Percentiles rank a stretch among this genome's conserved stretches.
These are phyloP conservation scores for Orbilia brochopaga DNA, from an alignment of 2,329 filamentous ascomycete species.

Conservation along the genomic window DNA sequence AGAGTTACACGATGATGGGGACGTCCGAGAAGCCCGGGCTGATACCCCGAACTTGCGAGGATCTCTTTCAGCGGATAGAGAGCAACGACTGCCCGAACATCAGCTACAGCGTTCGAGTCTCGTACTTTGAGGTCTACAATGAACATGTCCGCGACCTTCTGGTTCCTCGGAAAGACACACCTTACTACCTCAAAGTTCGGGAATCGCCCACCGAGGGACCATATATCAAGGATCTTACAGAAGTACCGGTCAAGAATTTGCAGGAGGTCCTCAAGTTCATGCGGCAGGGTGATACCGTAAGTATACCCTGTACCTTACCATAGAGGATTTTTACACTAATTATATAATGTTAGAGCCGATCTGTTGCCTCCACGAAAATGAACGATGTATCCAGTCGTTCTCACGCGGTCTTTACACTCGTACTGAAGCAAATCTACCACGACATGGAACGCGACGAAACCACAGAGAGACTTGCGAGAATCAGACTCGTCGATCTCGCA, in stretches of 20 bases:
- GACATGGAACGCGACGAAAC: constrained; percentile 97
- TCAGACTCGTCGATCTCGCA: constrained; percentile 91
- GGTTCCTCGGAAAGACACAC: constrained; percentile 76
- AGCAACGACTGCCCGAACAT: constrained; percentile 84
- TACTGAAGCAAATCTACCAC: constrained; percentile 97
- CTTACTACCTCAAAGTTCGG: constrained; percentile 94
- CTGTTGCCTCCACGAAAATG: constrained; percentile 95
- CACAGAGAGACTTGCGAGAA: constrained; percentile 90
- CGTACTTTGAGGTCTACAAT: constrained; percentile 99
- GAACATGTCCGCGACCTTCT: constrained; percentile 96
- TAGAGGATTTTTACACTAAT: background rate
- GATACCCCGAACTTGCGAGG: constrained; percentile 93
- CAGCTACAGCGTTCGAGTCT: constrained; percentile 95
- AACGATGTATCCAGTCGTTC: constrained; percentile 97
- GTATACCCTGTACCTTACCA: constrained; percentile 49
- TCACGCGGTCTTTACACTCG: constrained; percentile 97
- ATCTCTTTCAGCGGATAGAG: constrained; percentile 92
- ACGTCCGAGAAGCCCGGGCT: constrained; percentile 81
- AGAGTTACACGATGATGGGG: constrained; percentile 99
- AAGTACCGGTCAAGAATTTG: constrained; percentile 86
- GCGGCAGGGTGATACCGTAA: constrained; percentile 76
- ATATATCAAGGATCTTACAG: constrained; percentile 94
- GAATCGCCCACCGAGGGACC: constrained; percentile 94
- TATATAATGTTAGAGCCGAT: constrained; percentile 67
- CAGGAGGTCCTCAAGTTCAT: constrained; percentile 87